Conservation (phyloP, 106 monocot genomes). For the Amphibolis antarctica region DNA sequence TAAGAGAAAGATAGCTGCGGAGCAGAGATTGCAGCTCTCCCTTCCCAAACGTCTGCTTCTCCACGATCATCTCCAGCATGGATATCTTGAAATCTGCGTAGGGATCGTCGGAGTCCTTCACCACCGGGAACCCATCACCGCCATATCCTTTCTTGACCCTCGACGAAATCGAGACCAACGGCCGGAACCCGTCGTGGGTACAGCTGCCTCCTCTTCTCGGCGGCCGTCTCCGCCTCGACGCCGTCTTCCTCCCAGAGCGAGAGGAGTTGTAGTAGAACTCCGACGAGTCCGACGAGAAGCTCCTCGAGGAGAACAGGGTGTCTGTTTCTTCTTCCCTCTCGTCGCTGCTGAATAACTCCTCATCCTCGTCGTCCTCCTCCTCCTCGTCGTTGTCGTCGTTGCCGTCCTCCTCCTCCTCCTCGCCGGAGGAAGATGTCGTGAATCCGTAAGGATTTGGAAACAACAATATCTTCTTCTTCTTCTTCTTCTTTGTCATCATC, state of each 20-base stretch:
- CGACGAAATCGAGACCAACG: conserved; percentile 23
- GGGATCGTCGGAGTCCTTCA: conserved; percentile 44
- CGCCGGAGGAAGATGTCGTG: conserved; percentile 29
- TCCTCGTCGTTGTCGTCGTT: conserved; percentile 7
- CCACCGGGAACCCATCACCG: conserved; percentile 26
- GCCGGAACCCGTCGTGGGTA: conserved; percentile 32
- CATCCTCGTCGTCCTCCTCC: conserved; percentile 15
- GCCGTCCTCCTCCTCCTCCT: conserved; percentile 8
- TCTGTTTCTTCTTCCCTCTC: conserved; percentile 32
- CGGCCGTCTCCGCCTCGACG: not conserved
- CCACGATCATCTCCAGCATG: conserved; percentile 70
- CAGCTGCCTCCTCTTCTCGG: not conserved
- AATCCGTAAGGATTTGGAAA: conserved; percentile 31
- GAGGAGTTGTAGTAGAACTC: conserved; percentile 39
- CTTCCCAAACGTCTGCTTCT: conserved; percentile 28
- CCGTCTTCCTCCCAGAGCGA: not conserved
- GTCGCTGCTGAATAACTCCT: conserved; percentile 28
- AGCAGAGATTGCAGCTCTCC: conserved; percentile 34
- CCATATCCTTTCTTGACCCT: not conserved
- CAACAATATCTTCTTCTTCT: conserved; percentile 15
- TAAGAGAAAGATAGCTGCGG: conserved; percentile 36
- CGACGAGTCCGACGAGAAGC: conserved; percentile 63
- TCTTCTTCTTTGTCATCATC: conserved; percentile 2
- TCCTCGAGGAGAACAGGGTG: conserved; percentile 35
- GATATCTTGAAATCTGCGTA: conserved; percentile 45